Percentiles rank a stretch among this genome's conserved stretches.
These are phyloP conservation scores for Cardamine occulta DNA, from an alignment of 345 rosid species.

Conservation along the genomic window DNA sequence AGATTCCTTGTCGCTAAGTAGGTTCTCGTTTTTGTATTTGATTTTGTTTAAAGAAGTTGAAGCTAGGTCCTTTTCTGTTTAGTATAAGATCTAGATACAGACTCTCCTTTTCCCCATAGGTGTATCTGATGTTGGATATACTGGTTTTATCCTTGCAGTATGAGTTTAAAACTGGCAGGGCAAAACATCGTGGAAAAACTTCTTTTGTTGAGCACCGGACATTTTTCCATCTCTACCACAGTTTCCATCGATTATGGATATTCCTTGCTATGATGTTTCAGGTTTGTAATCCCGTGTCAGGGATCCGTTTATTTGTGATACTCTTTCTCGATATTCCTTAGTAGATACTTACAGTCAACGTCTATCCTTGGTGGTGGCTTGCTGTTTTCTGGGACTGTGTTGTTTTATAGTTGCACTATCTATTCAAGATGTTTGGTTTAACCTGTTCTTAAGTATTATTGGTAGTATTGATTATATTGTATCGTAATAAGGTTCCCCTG, in stretches of 20 bases:
- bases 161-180: constrained; percentile 66
- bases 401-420: constrained; percentile 11
- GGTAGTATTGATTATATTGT: constrained; percentile 1
- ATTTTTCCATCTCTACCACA: constrained; percentile 93
- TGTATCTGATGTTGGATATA: constrained; percentile 29
- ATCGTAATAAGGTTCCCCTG: constrained; percentile 3
- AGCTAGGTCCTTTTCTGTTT: constrained; percentile 8
- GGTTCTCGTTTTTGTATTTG: constrained; percentile 1
- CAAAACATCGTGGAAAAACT: constrained; percentile 79
- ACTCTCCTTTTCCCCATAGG: not conserved
- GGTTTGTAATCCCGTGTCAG: constrained; percentile 51
- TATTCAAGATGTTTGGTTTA: constrained; percentile 17
- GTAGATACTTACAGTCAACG: constrained; percentile 5
- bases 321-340: not conserved
- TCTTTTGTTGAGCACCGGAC: constrained; percentile 97
- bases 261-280: constrained; percentile 98
- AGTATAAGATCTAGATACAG: constrained; percentile 20
- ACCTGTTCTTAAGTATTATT: constrained; percentile 7
- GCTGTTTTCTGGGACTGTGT: constrained; percentile 7
- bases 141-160: constrained; percentile 52
- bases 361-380: constrained; percentile 24
- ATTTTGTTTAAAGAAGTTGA: constrained; percentile 14
- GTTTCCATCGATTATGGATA: constrained; percentile 98
- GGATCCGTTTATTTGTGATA: constrained; percentile 15
- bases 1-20: constrained; percentile 20